These are phyloP conservation scores for Hypomyces rosellus DNA, from an alignment of 2,329 filamentous ascomycete genomes.

Conservation along the genomic window DNA sequence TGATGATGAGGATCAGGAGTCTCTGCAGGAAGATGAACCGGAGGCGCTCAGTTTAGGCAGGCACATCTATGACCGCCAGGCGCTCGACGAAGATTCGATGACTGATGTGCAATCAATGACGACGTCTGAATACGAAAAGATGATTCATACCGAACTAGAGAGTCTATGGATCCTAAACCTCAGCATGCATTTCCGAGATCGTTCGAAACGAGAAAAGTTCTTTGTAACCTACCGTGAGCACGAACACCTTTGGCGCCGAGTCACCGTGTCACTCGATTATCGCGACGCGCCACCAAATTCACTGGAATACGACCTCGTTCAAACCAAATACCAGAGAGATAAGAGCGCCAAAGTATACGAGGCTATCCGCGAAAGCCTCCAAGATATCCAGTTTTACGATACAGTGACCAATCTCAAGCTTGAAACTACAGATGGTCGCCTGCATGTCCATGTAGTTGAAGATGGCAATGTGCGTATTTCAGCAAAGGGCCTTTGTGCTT, in stretches of 20 bases:
- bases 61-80: background rate
- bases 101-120: constrained; percentile 43
- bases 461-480: constrained; percentile 64
- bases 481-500: background rate
- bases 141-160: constrained; percentile 76
- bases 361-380: constrained; percentile 82
- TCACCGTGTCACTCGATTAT: constrained; percentile 94
- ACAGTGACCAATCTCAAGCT: constrained; percentile 95
- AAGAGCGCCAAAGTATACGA: constrained; percentile 93
- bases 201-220: constrained; percentile 91
- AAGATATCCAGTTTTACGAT: constrained; percentile 93
- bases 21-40: background rate
- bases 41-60: background rate
- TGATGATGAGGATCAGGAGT: constrained; percentile 9
- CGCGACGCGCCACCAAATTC: constrained; percentile 72
- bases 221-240: constrained; percentile 90
- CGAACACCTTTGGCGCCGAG: constrained; percentile 72
- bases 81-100: constrained; percentile 16
- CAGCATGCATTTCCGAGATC: constrained; percentile 96
- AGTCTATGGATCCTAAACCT: constrained; percentile 91
- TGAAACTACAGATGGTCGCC: constrained; percentile 75
- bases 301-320: constrained; percentile 74
- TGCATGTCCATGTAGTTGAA: constrained; percentile 97
- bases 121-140: constrained; percentile 51
- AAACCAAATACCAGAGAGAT: constrained; percentile 77